Evolutionary conservation across 2,329 filamentous ascomycete species (phyloP), one percentile per base, ranked within the genome.

Genomic region (Zasmidium citrigriseum): DNA sequence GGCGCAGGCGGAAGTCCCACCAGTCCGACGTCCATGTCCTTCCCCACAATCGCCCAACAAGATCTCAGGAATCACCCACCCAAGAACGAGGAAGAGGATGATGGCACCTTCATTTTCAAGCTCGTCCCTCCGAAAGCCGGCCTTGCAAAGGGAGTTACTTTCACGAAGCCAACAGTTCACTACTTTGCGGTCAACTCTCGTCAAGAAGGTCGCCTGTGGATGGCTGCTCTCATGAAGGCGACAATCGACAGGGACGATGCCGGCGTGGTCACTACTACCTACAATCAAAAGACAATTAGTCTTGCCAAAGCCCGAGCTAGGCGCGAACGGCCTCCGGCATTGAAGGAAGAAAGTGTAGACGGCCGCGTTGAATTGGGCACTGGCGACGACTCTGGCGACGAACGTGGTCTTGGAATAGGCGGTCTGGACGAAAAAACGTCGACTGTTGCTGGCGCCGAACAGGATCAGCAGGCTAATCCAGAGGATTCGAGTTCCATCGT

Each of bases 151-250:
- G 95, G 92, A 0, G 93, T 99, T 58, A 96, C 93, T 71, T 99
- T 99, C 73, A 99, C 95, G 1, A 97, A 97, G 74, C 95, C 95
- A 3, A 95, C 92, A 9, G 90, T 97, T 41, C 95, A 99, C 74
- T 98, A 97, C 75, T 99, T 99, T 74, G 95, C 96, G 4, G 92
- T 97, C 21, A 93, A 96, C 53, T 96, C 89, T 68, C 80, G 97
- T 58, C 87, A 91, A 68, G 86, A 95, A 71, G 95, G 95, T 16
- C 87, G 95, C 12, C 79, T 96, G 44, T 99, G 95, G 95, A 99
- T 99, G 95, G 95, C 92, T 3, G 95, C 95, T 4, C 79, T 99
- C 52, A 96, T 99, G 91, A 99, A 99, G 78, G 95, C 95, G 11
- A 99, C 95, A 1, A 99, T 99, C 68, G 93, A 98, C 72, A 89